phyloP scores from a whole-genome alignment of 2,329 filamentous ascomycete species.

The Colletotrichum higginsianum region DNA sequence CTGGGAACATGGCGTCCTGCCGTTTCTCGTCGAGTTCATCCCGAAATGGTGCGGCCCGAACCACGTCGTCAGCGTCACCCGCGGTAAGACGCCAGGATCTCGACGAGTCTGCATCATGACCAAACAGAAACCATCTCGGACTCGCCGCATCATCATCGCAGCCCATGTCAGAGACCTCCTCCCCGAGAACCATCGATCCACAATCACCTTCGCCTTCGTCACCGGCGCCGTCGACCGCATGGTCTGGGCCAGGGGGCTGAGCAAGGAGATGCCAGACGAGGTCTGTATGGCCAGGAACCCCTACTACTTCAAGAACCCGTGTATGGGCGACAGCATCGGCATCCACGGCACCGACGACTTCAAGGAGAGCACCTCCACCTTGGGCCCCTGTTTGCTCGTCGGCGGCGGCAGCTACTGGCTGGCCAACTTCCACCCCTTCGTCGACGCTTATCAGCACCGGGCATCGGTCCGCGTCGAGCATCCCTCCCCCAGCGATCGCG shows the following conservation, averaged over 20 bases:
- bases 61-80: constrained; percentile 57
- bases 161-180: constrained; percentile 59
- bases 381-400: constrained; percentile 58
- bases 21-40: constrained; percentile 59
- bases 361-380: constrained; percentile 57
- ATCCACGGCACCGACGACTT: constrained; percentile 48
- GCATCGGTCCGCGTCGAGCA: constrained; percentile 54
- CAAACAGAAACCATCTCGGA: constrained; percentile 50
- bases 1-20: constrained; percentile 61
- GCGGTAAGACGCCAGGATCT: constrained; percentile 53
- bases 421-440: constrained; percentile 61
- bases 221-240: constrained; percentile 55
- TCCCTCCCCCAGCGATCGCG: constrained; percentile 58
- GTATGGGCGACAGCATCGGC: constrained; percentile 64
- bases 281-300: constrained; percentile 59
- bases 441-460: constrained; percentile 52
- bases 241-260: constrained; percentile 58
- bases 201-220: constrained; percentile 56
- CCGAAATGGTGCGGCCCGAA: constrained; percentile 58
- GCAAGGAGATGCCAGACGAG: constrained; percentile 56
- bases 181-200: constrained; percentile 50
- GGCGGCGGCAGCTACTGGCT: constrained; percentile 58
- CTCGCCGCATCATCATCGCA: constrained; percentile 56
- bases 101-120: constrained; percentile 61
- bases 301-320: constrained; percentile 58